Evolutionary conservation across 306 rosid genomes (phyloP).

Genomic region (Abrus precatorius): DNA sequence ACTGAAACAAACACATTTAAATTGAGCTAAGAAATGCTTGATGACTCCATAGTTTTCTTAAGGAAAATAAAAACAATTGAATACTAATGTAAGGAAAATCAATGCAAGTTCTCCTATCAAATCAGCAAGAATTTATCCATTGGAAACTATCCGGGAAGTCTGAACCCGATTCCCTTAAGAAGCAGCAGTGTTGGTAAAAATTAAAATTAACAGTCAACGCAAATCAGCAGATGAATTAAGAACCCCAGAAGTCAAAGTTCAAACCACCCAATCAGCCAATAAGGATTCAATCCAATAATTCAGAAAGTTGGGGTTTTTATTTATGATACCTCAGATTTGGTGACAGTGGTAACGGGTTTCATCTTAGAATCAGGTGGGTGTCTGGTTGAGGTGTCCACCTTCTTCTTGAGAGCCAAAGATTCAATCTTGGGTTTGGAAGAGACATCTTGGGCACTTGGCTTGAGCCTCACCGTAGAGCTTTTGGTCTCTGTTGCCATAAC

Average conservation of each 20-base stretch:
- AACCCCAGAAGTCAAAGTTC: conserved; percentile 25
- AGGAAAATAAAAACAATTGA: not conserved
- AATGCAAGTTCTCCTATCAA: conserved; percentile 30
- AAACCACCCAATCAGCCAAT: not conserved
- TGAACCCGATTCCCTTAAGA: conserved; percentile 19
- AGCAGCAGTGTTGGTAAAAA: not conserved
- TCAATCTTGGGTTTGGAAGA: conserved; percentile 63
- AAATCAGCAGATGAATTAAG: conserved; percentile 42
- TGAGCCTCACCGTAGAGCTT: conserved; percentile 59
- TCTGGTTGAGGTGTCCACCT: conserved; percentile 62
- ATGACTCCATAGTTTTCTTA: not conserved
- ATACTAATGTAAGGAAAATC: conserved; percentile 24
- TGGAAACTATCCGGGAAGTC: conserved; percentile 18
- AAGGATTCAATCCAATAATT: conserved; percentile 44
- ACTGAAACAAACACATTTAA: conserved; percentile 35
- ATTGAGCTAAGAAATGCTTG: not conserved
- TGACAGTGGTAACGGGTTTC: conserved; percentile 56
- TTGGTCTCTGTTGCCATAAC: conserved; percentile 69
- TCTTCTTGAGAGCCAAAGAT: conserved; percentile 60
- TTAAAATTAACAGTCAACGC: conserved; percentile 20
- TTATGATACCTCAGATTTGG: conserved; percentile 75
- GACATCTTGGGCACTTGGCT: conserved; percentile 60
- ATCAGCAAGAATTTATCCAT: conserved; percentile 2
- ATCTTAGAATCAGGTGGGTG: conserved; percentile 60
- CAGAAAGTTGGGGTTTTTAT: conserved; percentile 32